Base-by-base conservation (phyloP, 2,329 filamentous ascomycete species). In the Fusarium sp. region DNA sequence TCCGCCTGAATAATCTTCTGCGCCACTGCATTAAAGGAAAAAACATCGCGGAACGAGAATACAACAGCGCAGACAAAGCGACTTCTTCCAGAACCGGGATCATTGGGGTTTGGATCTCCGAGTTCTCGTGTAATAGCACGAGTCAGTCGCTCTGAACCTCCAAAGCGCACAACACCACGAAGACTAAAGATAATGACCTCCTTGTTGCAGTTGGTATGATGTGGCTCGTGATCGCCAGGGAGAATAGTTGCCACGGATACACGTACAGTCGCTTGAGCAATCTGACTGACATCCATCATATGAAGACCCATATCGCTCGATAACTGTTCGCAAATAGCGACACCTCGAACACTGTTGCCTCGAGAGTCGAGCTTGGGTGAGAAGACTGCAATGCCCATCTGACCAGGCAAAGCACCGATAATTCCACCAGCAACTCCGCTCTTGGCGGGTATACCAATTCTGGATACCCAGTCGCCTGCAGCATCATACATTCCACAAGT, bases 401-500 rank as follows among this genome's bases (percentile, higher is more conserved):
- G 78, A 11, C 78, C 78, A 0, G 78, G 78, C 56, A 80, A 49
- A 1, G 78, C 78, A 20, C 78, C 78, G 44, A 80, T 78, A 48
- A 80, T 80, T 30, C 78, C 78, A 8, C 78, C 78, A 10, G 78
- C 74, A 1, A 80, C 78, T 33, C 80, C 80, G 48, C 78, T 80
- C 73, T 82, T 82, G 18, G 80, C 80, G 1, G 80, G 80, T 33
- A 82, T 81, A 5, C 80, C 80, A 9, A 82, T 78, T 26, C 76
- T 78, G 10, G 80, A 81, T 3, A 82, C 78, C 80, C 80, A 82
- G 52, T 81, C 79, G 7, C 80, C 80, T 1, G 80, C 80, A n/a
- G 80, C 79, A 67, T 82, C 77, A 69, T 83, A 83, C 80, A 82
- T 83, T 33, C 81, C 80, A 45, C 81, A 83, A 2, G 81, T 83